Evolutionary conservation across 2,329 filamentous ascomycete genomes (phyloP).

Genomic region (Rhytidhysteron rufulum): DNA sequence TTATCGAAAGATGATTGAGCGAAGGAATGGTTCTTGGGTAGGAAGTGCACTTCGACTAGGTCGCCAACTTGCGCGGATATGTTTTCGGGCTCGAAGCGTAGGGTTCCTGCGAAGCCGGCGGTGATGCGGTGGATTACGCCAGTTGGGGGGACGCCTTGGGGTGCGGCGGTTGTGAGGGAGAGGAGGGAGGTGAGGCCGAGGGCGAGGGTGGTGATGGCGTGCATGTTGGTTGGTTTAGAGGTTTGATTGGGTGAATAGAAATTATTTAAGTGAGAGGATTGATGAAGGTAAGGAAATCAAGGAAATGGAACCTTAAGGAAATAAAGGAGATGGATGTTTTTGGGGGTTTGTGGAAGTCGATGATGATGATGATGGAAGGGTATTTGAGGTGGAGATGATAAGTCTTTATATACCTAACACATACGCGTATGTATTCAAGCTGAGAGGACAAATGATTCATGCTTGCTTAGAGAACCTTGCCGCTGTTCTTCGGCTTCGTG

Average conservation of each 20-base stretch:
- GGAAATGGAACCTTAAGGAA: neutral
- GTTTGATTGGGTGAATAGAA: no score
- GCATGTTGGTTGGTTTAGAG: constrained; percentile 2
- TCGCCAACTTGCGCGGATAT: constrained; percentile 27
- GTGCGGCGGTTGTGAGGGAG: constrained; percentile 4
- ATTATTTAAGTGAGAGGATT: neutral
- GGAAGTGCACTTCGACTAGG: constrained; percentile 48
- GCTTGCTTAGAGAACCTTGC: no score
- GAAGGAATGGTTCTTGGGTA: constrained; percentile 66
- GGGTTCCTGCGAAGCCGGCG: constrained; percentile 20
- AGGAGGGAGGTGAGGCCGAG: neutral
- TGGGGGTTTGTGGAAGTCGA: neutral
- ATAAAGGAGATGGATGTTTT: neutral
- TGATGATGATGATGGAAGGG: neutral
- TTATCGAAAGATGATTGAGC: constrained; percentile 69
- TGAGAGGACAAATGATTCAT: neutral
- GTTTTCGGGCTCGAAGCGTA: constrained; percentile 31
- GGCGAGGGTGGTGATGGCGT: constrained; percentile 1
- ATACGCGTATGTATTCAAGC: neutral
- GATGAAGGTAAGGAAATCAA: neutral
- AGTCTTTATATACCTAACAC: no score
- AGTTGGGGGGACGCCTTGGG: constrained; percentile 10
- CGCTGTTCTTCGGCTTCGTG: no score
- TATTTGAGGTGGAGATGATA: no score
- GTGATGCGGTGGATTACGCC: constrained; percentile 25